Evolutionary conservation across 345 rosid genomes (phyloP), one percentile per base, ranked within the genome.

Genomic region (Gossypioides kirkii): DNA sequence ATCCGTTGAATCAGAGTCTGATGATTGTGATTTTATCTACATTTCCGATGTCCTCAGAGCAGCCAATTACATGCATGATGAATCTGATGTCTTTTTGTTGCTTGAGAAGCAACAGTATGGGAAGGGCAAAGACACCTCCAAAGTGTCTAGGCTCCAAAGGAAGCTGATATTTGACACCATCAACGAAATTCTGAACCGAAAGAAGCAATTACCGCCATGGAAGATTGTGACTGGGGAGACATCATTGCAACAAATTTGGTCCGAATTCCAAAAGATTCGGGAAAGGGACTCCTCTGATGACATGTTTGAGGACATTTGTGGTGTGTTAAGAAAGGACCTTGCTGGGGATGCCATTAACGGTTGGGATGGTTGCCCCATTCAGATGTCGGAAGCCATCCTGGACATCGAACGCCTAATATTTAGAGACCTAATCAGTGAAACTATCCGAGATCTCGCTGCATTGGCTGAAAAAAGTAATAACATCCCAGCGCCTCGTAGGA

Each of bases 381-480:
- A 92, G 86, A 73, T 83, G 85, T 89, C 98, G 0, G 96, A 95
- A 68, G 78, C 87, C 0, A 94, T 88, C 53, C 83, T 95, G 14
- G 90, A 89, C 70, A 80, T 92, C 3, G 99, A 95, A 73, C 79
- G 99, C 67, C 83, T 91, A 28, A 74, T 95, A 26, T 92, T 91
- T 78, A 93, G 90, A 86, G 96, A 95, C 77, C 77, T 95, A 74
- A 87, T 95, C 69, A 85, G 90, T 9, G 99, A 95, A 77, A 87
- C 93, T 41, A 92, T 95, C 77, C 54, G 79, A 22, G 89, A 89
- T 80, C 83, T 91, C 23, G 94, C 89, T 59, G 72, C 80, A 25
- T 70, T 78, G 41, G 68, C 81, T 59, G 65, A 82, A 26, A 80
- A 76, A 25, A 62, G 71, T 65, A 66, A 66, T 64, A 77, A 73